A percentile compares a stretch with the other conserved stretches of the same genome.
Conservation (phyloP, 1,139 yeast genomes). For the Yamadazyma blattariae region DNA sequence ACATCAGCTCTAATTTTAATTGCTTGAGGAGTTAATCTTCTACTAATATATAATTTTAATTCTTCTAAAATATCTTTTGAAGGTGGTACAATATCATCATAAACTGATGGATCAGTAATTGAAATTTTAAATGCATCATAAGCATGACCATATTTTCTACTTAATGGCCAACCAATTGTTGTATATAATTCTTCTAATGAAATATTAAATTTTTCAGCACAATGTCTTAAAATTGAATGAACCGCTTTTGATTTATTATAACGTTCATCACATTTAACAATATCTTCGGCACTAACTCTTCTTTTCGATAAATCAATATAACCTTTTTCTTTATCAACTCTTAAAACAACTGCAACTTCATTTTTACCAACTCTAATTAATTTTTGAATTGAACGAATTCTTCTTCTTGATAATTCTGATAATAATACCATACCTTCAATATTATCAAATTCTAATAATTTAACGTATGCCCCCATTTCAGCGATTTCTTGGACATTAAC, state of each 20-base stretch:
- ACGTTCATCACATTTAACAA: conserved; percentile 95
- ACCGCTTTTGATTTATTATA: conserved; percentile 96
- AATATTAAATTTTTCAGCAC: conserved; percentile 93
- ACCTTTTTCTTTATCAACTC: conserved; percentile 98
- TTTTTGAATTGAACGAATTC: conserved; percentile 96
- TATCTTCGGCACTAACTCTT: conserved; percentile 97
- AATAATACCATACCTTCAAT: conserved; percentile 98
- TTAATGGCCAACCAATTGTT: conserved; percentile 95
- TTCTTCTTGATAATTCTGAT: conserved; percentile 96
- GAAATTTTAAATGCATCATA: conserved; percentile 97
- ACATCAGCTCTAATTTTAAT: conserved; percentile 97
- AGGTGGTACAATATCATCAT: conserved; percentile 77
- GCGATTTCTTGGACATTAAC: conserved; percentile 98
- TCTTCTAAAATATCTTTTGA: conserved; percentile 73
- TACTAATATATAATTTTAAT: conserved; percentile 78
- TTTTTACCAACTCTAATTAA: conserved; percentile 97
- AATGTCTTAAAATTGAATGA: conserved; percentile 94
- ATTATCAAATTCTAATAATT: conserved; percentile 92
- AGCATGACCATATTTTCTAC: conserved; percentile 94
- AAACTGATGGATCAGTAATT: conserved; percentile 86
- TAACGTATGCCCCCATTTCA: conserved; percentile 97
- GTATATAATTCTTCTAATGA: conserved; percentile 83
- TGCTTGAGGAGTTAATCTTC: conserved; percentile 97
- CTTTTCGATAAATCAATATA: conserved; percentile 97
- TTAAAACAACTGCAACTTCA: conserved; percentile 97